A percentile compares a stretch with the other conserved stretches of the same genome.
phyloP scores from a whole-genome alignment of 1,284 basidiomycete species.

The Ganoderma resinaceum region DNA sequence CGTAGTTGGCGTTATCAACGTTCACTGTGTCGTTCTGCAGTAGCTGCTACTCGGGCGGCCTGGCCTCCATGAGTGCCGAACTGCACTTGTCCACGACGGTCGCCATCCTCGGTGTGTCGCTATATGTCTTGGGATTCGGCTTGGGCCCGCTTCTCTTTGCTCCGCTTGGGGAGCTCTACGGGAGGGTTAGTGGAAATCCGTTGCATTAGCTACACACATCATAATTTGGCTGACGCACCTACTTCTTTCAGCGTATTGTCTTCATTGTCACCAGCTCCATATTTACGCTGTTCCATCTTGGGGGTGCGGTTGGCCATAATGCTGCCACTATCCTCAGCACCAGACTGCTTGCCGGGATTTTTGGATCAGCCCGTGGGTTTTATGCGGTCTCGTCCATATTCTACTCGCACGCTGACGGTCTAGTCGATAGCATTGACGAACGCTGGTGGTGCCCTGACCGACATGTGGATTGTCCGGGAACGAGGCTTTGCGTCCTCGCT shows the following conservation, averaged over 20 bases:
- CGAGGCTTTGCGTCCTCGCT: slow-evolving; percentile 66
- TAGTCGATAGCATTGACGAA: slow-evolving; percentile 58
- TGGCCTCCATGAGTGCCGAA: slow-evolving; percentile 53
- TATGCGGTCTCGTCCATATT: background rate
- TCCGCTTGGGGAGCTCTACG: slow-evolving; percentile 42
- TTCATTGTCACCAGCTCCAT: slow-evolving; percentile 63
- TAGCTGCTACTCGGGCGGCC: slow-evolving; percentile 64
- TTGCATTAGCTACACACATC: too few relatives aligned
- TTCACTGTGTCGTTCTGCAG: slow-evolving; percentile 71
- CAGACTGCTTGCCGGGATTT: slow-evolving; percentile 65
- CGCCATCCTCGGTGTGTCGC: slow-evolving; percentile 65
- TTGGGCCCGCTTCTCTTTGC: slow-evolving; percentile 66
- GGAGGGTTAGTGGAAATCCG: slow-evolving; percentile 46
- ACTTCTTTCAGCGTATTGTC: slow-evolving; percentile 50
- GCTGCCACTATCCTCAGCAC: slow-evolving; percentile 64
- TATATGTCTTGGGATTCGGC: slow-evolving; percentile 61
- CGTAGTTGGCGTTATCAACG: slow-evolving; percentile 44
- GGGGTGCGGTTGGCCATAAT: slow-evolving; percentile 66
- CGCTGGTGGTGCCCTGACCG: slow-evolving; percentile 65
- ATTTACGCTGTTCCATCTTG: slow-evolving; percentile 70
- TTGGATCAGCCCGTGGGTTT: slow-evolving; percentile 60
- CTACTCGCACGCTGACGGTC: background rate
- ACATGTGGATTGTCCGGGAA: slow-evolving; percentile 65
- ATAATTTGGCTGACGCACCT: background rate
- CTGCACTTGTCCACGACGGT: slow-evolving; percentile 59